Evolutionary conservation across 2,329 filamentous ascomycete genomes (phyloP), one percentile per base, ranked within the genome.

Genomic region (Coniella lustricola): DNA sequence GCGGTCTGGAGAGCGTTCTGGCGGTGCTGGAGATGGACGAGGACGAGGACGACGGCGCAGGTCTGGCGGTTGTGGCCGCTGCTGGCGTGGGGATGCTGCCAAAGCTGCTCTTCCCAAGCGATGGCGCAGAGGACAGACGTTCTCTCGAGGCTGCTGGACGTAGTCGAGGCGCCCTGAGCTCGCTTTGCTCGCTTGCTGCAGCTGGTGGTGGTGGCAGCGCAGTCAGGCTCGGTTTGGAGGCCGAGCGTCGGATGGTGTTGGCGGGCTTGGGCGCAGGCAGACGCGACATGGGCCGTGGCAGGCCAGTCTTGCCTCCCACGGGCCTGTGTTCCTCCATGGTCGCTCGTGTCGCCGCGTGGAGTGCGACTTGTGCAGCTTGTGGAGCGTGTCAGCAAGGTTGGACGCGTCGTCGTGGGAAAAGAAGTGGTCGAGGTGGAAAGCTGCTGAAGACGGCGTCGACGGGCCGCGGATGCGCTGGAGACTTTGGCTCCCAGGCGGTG

Each of bases 101-200:
- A 18, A 31, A 32, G n/a, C 39, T 49, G 45, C 42, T 44, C 33
- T 32, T 34, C 13, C 37, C 45, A 29, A 46, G 36, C 3, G 37
- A 13, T 9, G 45, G 38, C 25, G 31, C 36, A 14, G 49, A 14
- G 10, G 37, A 44, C 7, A 54, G 29, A 8, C 46, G 43, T 37
- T 52, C 52, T 22, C 22, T 35, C 8, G 52, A 54, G 10, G 49
- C 49, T 20, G 49, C 46, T 31, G 49, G 43, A 8, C 52, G 42
- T 36, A 54, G 20, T 9, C 46, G 49, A 22, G 43, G 40, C 14
- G 42, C 16, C 8, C 37, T 42, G 14, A 42, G 16, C 22, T 52
- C 49, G 20, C 17, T n/a, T 9, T 7, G n/a, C 14, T 17, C 37
- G 7, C 16, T 17, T 17, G 14, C 14, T 21, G 47, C 21, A 29